Conservation (phyloP, 768 basidiomycete genomes). For the Suillus hirtellus region DNA sequence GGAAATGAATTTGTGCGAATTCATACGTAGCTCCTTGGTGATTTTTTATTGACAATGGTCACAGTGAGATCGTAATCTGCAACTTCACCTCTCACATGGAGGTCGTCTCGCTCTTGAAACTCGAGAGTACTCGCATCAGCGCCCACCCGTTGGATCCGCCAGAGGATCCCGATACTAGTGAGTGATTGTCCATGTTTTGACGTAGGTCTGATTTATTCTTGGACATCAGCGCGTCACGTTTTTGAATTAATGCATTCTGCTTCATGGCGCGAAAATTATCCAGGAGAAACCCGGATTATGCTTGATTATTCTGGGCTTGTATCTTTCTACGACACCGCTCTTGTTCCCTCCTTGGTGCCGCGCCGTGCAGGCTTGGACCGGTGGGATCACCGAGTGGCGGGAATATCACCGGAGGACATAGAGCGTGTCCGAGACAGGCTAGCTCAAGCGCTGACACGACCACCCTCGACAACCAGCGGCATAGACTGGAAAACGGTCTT, state of each 20-base stretch:
- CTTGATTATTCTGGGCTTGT: conserved; percentile 22
- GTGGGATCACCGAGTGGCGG: conserved; percentile 22
- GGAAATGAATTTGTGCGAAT: too few species aligned
- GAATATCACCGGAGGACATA: conserved; percentile 18
- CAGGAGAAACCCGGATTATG: conserved; percentile 28
- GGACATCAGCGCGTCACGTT: background rate
- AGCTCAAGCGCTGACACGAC: conserved; percentile 7
- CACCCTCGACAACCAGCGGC: conserved; percentile 24
- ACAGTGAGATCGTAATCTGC: too few species aligned
- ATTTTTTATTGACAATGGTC: too few species aligned
- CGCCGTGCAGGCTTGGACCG: conserved; percentile 19
- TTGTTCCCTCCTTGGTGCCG: conserved; percentile 21
- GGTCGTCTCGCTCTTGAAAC: too few species aligned
- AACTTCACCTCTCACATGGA: too few species aligned
- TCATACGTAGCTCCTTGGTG: background rate
- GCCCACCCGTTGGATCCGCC: too few species aligned
- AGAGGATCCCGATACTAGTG: too few species aligned
- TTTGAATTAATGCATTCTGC: conserved; percentile 20
- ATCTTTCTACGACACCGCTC: conserved; percentile 30
- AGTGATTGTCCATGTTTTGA: too few species aligned
- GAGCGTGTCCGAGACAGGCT: conserved; percentile 12
- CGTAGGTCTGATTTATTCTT: background rate
- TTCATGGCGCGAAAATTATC: conserved; percentile 25
- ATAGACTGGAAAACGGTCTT: conserved; percentile 45
- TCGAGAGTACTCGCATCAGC: too few species aligned